These are phyloP conservation scores for Mortierella sp. DNA, from an alignment of 371 early-diverging fungal species.

Conservation along the genomic window DNA sequence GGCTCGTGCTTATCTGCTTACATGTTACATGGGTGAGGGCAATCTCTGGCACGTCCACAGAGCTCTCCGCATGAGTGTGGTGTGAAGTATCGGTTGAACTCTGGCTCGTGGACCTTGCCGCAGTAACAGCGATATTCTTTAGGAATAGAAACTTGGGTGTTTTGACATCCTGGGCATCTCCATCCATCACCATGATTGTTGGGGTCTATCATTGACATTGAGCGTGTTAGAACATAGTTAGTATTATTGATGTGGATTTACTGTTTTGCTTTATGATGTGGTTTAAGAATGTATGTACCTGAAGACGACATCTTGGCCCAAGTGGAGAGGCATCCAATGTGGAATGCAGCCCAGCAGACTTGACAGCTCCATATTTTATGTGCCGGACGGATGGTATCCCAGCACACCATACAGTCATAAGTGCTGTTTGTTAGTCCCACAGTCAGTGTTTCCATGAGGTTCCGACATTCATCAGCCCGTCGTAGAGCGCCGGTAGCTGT, in stretches of 20 bases:
- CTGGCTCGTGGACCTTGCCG: slow-evolving; percentile 81
- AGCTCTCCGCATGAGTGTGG: slow-evolving; percentile 89
- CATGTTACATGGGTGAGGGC: slow-evolving; percentile 76
- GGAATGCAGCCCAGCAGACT: slow-evolving; percentile 91
- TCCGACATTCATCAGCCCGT: slow-evolving; percentile 54
- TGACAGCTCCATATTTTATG: slow-evolving; percentile 87
- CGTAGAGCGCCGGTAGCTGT: slow-evolving; percentile 12
- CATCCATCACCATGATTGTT: slow-evolving; percentile 58
- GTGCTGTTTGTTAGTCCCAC: slow-evolving; percentile 70
- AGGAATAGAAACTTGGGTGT: slow-evolving; percentile 72
- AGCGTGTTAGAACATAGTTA: too few species aligned
- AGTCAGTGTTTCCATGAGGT: slow-evolving; percentile 69
- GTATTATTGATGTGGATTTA: too few species aligned
- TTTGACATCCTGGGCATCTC: slow-evolving; percentile 96
- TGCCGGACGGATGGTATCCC: slow-evolving; percentile 77
- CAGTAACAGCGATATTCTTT: slow-evolving; percentile 88
- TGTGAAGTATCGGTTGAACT: slow-evolving; percentile 66
- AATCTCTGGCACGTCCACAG: slow-evolving; percentile 73
- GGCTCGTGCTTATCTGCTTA: slow-evolving; percentile 43
- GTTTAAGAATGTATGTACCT: slow-evolving; percentile 53
- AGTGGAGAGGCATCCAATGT: slow-evolving; percentile 79
- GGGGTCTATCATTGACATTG: slow-evolving; percentile 19
- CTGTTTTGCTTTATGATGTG: neutral
- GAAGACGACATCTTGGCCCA: slow-evolving; percentile 77
- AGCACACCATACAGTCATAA: slow-evolving; percentile 97